Evolutionary conservation across 208 protist genomes (phyloP).

Genomic region (Crithidia brevicula): DNA sequence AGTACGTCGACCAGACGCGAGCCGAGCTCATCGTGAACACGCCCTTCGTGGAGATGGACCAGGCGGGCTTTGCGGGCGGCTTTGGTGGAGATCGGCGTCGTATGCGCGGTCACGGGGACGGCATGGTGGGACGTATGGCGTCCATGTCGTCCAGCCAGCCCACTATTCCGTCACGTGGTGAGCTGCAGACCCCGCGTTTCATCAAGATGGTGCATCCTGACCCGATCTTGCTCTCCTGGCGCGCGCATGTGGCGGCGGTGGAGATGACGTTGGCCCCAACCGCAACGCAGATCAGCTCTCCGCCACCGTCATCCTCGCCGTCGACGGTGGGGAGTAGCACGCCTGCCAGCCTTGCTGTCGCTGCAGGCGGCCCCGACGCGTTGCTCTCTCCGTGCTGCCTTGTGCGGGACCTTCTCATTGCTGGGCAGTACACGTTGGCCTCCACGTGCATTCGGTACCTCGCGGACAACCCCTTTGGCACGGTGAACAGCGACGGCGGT

Average conservation of each 20-base stretch:
- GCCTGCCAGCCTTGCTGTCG: too few relatives aligned
- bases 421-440: slow-evolving; percentile 49
- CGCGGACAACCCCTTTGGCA: background rate
- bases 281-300: background rate
- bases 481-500: background rate
- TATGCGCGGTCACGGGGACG: background rate
- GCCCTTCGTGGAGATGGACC: slow-evolving; percentile 17
- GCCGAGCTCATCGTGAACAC: slow-evolving; percentile 29
- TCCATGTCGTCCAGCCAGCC: background rate
- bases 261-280: slow-evolving; percentile 14
- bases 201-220: slow-evolving; percentile 52
- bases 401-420: slow-evolving; percentile 55
- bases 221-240: slow-evolving; percentile 41
- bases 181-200: slow-evolving; percentile 63
- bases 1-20: slow-evolving; percentile 38
- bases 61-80: background rate
- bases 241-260: slow-evolving; percentile 21
- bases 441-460: slow-evolving; percentile 41
- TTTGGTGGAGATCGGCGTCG: background rate
- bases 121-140: background rate
- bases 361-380: background rate
- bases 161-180: slow-evolving; percentile 42
- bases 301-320: background rate
- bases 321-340: too few relatives aligned
- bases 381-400: slow-evolving; percentile 56